These are phyloP conservation scores for Dimargaris xerosporica DNA, from an alignment of 192 early-diverging fungal species.

Conservation along the genomic window DNA sequence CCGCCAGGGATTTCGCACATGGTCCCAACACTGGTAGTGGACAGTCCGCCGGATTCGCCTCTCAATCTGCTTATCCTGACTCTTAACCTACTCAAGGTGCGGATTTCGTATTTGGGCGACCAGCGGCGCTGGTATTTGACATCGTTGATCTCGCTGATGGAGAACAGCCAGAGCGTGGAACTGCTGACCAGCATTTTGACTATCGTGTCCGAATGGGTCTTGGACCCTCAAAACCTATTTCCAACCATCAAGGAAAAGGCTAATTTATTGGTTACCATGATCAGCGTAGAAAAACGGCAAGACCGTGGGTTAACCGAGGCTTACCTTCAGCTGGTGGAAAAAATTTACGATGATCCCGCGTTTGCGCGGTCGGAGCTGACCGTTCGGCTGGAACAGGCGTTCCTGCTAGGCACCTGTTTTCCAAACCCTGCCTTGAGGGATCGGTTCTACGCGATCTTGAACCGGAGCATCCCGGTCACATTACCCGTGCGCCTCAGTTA, in stretches of 20 bases:
- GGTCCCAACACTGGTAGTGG: neutral
- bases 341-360: constrained; percentile 68
- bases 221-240: constrained; percentile 66
- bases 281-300: constrained; percentile 59
- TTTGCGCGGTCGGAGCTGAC: constrained; percentile 86
- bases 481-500: constrained; percentile 73
- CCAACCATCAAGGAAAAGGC: constrained; percentile 97
- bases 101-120: constrained; percentile 64
- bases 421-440: constrained; percentile 65
- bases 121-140: constrained; percentile 73
- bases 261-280: constrained; percentile 80
- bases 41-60: constrained; percentile 23
- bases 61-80: constrained; percentile 37
- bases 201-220: constrained; percentile 79
- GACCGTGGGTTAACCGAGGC: constrained; percentile 58
- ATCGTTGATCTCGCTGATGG: constrained; percentile 66
- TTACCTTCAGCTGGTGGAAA: constrained; percentile 79
- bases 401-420: constrained; percentile 75
- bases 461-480: constrained; percentile 53
- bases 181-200: constrained; percentile 61
- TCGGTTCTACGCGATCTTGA: constrained; percentile 66
- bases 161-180: constrained; percentile 59
- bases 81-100: constrained; percentile 32
- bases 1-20: neutral
- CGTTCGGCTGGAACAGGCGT: constrained; percentile 83